Percentiles rank a stretch among this genome's conserved stretches.
Evolutionary conservation across 768 basidiomycete species (phyloP).

Genomic region (Hygrocybe coccinea): DNA sequence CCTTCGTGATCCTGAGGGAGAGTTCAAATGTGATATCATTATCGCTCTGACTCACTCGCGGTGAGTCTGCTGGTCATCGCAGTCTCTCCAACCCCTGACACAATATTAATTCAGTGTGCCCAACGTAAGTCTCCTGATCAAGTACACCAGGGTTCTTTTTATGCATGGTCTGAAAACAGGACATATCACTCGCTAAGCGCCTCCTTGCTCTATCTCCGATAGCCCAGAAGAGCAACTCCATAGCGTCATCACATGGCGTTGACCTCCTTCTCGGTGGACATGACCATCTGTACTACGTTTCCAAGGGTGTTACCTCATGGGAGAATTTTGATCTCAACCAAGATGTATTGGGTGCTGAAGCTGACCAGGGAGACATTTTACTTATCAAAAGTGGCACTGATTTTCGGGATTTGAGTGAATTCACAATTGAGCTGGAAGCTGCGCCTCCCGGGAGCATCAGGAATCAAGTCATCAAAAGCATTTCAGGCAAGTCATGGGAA

Average conservation of each 20-base stretch:
- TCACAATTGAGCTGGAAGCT: constrained; percentile 56
- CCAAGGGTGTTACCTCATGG: constrained; percentile 63
- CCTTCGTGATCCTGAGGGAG: constrained; percentile 66
- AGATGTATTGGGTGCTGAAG: constrained; percentile 60
- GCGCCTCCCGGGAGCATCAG: constrained; percentile 61
- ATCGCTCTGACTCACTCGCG: constrained; percentile 84
- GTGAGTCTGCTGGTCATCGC: constrained; percentile 30
- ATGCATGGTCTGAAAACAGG: constrained; percentile 38
- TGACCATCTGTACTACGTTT: constrained; percentile 77
- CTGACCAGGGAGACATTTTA: constrained; percentile 65
- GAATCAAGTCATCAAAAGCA: constrained; percentile 53
- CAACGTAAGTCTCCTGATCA: constrained; percentile 33
- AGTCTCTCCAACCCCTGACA: background rate
- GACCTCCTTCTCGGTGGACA: constrained; percentile 86
- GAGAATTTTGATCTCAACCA: constrained; percentile 53
- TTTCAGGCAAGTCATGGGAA: constrained; percentile 45
- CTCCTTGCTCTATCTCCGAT: constrained; percentile 55
- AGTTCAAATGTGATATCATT: constrained; percentile 71
- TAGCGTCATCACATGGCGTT: constrained; percentile 62
- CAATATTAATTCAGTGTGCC: constrained; percentile 35
- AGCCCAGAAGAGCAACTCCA: constrained; percentile 39
- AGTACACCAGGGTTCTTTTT: background rate
- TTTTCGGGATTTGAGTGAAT: constrained; percentile 80
- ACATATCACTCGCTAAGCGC: constrained; percentile 65
- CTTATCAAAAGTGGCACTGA: constrained; percentile 86